phyloP scores from a whole-genome alignment of 2,329 filamentous ascomycete species.

The Talaromyces sp. region DNA sequence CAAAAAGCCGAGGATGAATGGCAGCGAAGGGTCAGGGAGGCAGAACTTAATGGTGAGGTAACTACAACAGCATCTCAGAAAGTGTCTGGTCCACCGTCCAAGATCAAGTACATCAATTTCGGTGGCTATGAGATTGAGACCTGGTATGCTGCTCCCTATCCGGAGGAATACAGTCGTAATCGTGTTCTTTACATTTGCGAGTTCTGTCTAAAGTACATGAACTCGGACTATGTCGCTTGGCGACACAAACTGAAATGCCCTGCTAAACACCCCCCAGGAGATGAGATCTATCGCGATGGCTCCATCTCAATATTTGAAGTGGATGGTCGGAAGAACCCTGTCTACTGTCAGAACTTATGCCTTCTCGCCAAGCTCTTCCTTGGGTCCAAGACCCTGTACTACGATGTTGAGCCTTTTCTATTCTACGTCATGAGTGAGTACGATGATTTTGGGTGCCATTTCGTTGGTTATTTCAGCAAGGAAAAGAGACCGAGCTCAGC shows the following conservation, averaged over 20 bases:
- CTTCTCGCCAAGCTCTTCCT: constrained; percentile 94
- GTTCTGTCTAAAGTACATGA: constrained; percentile 99
- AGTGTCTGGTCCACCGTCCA: constrained; percentile 81
- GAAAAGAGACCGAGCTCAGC: constrained; percentile 93
- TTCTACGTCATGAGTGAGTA: constrained; percentile 97
- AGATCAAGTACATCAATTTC: constrained; percentile 98
- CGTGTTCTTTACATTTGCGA: constrained; percentile 98
- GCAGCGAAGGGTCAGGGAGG: constrained; percentile 66
- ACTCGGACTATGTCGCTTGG: constrained; percentile 97
- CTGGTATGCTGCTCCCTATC: constrained; percentile 97
- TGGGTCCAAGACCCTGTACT: constrained; percentile 97
- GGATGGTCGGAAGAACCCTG: constrained; percentile 88
- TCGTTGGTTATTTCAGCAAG: constrained; percentile 99
- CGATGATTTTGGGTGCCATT: constrained; percentile 85
- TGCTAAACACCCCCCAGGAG: constrained; percentile 93
- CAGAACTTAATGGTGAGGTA: constrained; percentile 66
- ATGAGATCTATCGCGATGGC: constrained; percentile 96
- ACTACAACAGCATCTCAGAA: constrained; percentile 71
- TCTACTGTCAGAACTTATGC: constrained; percentile 96
- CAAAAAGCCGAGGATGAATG: constrained; percentile 91
- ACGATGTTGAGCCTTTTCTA: constrained; percentile 97
- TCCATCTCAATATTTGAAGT: constrained; percentile 97
- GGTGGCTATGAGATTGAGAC: constrained; percentile 98
- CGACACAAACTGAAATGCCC: constrained; percentile 96
- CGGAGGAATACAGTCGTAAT: constrained; percentile 96